Evolutionary conservation across 768 basidiomycete species (phyloP).

Genomic region (Tricholoma sp.): DNA sequence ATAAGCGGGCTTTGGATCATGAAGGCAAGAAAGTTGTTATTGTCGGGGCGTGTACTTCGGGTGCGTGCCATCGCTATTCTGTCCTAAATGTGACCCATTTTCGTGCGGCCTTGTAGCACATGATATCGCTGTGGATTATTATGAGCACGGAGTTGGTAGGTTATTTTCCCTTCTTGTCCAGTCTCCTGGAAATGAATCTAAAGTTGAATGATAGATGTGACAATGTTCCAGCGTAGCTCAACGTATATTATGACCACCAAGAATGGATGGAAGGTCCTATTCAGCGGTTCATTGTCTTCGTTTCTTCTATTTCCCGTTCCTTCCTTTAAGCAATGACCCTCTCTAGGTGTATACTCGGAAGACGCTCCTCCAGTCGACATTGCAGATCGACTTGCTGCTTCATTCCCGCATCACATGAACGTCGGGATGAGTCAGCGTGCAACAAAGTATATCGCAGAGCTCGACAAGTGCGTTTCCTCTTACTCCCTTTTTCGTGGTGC

Average conservation of each 20-base stretch:
- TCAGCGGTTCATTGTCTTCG: conserved; percentile 17
- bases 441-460: conserved; percentile 40
- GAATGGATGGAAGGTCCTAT: conserved; percentile 17
- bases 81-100: background rate
- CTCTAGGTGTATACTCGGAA: conserved; percentile 39
- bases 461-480: conserved; percentile 42
- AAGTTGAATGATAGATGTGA: conserved; percentile 38
- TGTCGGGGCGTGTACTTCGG: conserved; percentile 61
- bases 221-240: conserved; percentile 54
- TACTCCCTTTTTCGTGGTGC: background rate
- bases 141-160: conserved; percentile 37
- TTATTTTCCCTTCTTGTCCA: background rate
- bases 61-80: conserved; percentile 13
- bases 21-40: conserved; percentile 68
- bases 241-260: conserved; percentile 18
- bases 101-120: conserved; percentile 27
- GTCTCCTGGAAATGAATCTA: background rate
- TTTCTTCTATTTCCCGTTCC: background rate
- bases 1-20: conserved; percentile 52
- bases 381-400: conserved; percentile 45
- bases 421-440: conserved; percentile 27
- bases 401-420: conserved; percentile 35
- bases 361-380: conserved; percentile 42
- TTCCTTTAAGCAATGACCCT: background rate
- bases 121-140: conserved; percentile 41